Evolutionary conservation across 306 rosid genomes (phyloP).

Genomic region (Astragalus glycyphyllos): DNA sequence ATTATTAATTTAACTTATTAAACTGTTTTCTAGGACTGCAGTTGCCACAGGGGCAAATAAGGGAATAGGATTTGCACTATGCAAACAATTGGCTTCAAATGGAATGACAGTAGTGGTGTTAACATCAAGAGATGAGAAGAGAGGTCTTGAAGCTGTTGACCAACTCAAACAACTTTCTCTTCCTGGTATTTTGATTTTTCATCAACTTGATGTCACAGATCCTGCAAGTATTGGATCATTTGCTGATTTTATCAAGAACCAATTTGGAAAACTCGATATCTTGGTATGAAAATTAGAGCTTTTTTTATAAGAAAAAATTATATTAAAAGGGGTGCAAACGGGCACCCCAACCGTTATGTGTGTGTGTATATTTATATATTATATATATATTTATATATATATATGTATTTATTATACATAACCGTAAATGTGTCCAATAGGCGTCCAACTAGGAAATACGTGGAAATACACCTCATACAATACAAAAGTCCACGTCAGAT

Average conservation of each 20-base stretch:
- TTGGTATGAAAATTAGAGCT: slow-evolving; percentile 30
- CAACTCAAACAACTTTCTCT: slow-evolving; percentile 37
- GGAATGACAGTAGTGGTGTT: slow-evolving; percentile 41
- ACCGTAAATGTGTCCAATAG: too few relatives aligned
- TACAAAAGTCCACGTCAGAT: too few relatives aligned
- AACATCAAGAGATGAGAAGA: slow-evolving; percentile 46
- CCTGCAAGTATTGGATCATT: slow-evolving; percentile 34
- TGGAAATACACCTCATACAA: too few relatives aligned
- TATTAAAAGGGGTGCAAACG: too few relatives aligned
- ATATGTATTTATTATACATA: too few relatives aligned
- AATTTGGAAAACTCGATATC: slow-evolving; percentile 47
- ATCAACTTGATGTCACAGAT: slow-evolving; percentile 47
- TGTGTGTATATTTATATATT: too few relatives aligned
- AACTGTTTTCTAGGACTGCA: slow-evolving; percentile 28
- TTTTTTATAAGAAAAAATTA: too few relatives aligned
- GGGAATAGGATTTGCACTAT: slow-evolving; percentile 45
- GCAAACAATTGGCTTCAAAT: slow-evolving; percentile 48
- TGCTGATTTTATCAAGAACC: slow-evolving; percentile 37
- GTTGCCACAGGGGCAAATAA: slow-evolving; percentile 43
- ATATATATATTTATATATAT: too few relatives aligned
- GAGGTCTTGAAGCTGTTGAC: slow-evolving; percentile 42
- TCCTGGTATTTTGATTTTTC: slow-evolving; percentile 30
- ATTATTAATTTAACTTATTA: not conserved
- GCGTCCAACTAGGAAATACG: too few relatives aligned
- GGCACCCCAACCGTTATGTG: too few relatives aligned